Conservation (phyloP, 306 rosid species). For the Vigna mungo region DNA sequence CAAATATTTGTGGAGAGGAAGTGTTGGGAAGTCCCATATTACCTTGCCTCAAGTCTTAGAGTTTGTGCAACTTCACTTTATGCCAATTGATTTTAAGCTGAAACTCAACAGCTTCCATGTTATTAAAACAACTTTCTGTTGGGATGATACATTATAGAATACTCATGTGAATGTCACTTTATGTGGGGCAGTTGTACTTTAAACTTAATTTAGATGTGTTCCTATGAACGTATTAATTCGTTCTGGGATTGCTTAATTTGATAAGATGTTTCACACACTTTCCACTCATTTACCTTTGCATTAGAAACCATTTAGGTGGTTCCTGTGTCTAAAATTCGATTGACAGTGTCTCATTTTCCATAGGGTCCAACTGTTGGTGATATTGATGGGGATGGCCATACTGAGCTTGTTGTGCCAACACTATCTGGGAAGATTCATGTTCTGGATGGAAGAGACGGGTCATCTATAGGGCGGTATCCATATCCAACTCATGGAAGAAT, state of each 20-base stretch:
- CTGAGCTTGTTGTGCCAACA: conserved; percentile 95
- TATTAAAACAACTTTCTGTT: too few relatives aligned
- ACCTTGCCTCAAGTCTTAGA: too few relatives aligned
- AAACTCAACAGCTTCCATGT: too few relatives aligned
- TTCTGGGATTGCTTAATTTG: background rate
- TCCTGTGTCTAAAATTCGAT: conserved; percentile 18
- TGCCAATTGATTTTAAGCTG: too few relatives aligned
- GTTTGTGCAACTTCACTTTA: too few relatives aligned
- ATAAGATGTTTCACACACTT: background rate
- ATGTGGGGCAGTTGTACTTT: background rate
- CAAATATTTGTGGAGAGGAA: too few relatives aligned
- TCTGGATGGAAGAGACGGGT: conserved; percentile 97
- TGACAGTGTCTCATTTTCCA: conserved; percentile 40
- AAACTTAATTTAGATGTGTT: background rate
- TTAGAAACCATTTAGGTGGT: conserved; percentile 17
- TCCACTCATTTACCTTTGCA: background rate
- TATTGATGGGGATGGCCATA: conserved; percentile 93
- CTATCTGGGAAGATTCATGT: conserved; percentile 89
- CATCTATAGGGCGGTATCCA: conserved; percentile 78
- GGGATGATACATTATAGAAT: too few relatives aligned
- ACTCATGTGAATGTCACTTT: background rate
- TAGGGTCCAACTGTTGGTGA: conserved; percentile 96
- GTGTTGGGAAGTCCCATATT: too few relatives aligned
- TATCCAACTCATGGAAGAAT: conserved; percentile 93
- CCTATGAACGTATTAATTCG: background rate